Conservation (phyloP, 371 early-diverging fungal genomes). For the Mucor lusitanicus region DNA sequence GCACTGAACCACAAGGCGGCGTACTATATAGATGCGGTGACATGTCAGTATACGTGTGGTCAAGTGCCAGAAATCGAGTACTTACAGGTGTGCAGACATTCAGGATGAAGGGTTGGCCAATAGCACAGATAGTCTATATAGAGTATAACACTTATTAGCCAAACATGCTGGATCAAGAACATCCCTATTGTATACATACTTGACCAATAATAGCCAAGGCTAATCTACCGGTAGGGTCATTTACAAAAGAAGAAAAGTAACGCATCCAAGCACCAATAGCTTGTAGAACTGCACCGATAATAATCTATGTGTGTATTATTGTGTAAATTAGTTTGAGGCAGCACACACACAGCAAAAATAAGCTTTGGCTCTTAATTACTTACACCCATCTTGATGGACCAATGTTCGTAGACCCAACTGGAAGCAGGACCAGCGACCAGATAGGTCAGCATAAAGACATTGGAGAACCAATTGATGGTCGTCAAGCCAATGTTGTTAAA, state of each 20-base stretch:
- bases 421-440: slow-evolving; percentile 56
- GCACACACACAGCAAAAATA: too few species aligned
- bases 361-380: neutral
- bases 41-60: neutral
- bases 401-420: slow-evolving; percentile 53
- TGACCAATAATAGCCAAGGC: slow-evolving; percentile 45
- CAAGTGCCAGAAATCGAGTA: neutral
- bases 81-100: slow-evolving; percentile 50
- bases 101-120: slow-evolving; percentile 51
- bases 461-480: slow-evolving; percentile 50
- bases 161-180: neutral
- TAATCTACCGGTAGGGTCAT: slow-evolving; percentile 25
- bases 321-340: neutral
- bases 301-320: slow-evolving; percentile 35
- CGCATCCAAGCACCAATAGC: slow-evolving; percentile 48
- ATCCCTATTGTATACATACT: slow-evolving; percentile 17
- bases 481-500: slow-evolving; percentile 31
- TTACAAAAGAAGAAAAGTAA: slow-evolving; percentile 38
- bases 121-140: slow-evolving; percentile 41
- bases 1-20: slow-evolving; percentile 50
- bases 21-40: slow-evolving; percentile 31
- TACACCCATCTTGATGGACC: slow-evolving; percentile 53
- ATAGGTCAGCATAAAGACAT: slow-evolving; percentile 54
- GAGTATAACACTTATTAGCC: slow-evolving; percentile 10
- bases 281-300: slow-evolving; percentile 39